Percentiles rank a stretch among this genome's conserved stretches.
phyloP scores from a whole-genome alignment of 768 basidiomycete species.

The Hypsizygus marmoreus region DNA sequence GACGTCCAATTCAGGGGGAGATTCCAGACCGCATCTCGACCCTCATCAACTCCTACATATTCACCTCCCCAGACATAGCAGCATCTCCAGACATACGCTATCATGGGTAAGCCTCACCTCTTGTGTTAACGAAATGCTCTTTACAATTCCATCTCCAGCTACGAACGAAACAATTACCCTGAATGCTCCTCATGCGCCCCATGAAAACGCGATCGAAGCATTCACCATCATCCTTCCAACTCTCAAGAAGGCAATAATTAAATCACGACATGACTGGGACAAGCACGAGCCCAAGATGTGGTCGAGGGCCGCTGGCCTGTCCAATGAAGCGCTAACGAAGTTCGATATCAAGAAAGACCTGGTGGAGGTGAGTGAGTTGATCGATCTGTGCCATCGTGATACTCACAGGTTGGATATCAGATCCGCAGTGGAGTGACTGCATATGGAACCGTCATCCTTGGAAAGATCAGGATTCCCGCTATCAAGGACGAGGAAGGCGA shows the following conservation, averaged over 20 bases:
- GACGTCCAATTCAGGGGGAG: too few relatives aligned
- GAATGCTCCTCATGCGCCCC: conserved; percentile 63
- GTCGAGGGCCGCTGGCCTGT: conserved; percentile 54
- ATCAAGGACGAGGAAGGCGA: conserved; percentile 61
- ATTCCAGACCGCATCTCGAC: too few relatives aligned
- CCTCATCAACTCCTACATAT: too few relatives aligned
- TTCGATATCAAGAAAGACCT: conserved; percentile 52
- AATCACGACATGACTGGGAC: conserved; percentile 72
- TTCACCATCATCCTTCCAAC: conserved; percentile 53
- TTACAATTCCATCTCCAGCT: conserved; percentile 37
- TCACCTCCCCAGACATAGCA: too few relatives aligned
- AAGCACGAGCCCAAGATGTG: conserved; percentile 75
- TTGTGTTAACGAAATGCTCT: neutral
- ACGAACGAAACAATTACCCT: conserved; percentile 56
- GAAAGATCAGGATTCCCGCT: conserved; percentile 74
- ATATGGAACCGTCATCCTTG: conserved; percentile 72
- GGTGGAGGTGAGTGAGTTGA: conserved; percentile 35
- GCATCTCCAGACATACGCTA: too few relatives aligned
- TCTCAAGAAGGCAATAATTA: conserved; percentile 68
- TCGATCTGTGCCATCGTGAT: neutral
- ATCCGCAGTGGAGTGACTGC: conserved; percentile 58
- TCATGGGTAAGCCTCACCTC: conserved; percentile 9
- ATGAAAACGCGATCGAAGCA: conserved; percentile 60
- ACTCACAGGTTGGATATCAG: conserved; percentile 18
- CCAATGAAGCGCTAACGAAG: conserved; percentile 51